A percentile compares a stretch with the other conserved stretches of the same genome.
phyloP scores from a whole-genome alignment of 1,284 basidiomycete species.

The Moesziomyces sp. region DNA sequence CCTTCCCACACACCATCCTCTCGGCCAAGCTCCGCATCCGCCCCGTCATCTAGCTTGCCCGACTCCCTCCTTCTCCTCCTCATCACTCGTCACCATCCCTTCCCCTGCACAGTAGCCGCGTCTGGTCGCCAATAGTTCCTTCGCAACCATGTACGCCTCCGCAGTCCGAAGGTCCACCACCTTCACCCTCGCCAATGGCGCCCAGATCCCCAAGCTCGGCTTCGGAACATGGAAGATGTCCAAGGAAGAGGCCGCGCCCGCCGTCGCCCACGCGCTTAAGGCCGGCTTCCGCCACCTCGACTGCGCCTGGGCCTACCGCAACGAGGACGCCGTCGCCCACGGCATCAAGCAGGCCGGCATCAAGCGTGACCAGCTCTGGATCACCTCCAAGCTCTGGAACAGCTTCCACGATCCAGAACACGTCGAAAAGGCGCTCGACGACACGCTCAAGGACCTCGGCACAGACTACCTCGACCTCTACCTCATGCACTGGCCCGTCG shows the following conservation, averaged over 20 bases:
- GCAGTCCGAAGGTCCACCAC: conserved; percentile 53
- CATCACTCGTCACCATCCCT: not conserved
- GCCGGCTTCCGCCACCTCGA: conserved; percentile 59
- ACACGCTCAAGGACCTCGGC: conserved; percentile 78
- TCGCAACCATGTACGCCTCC: conserved; percentile 51
- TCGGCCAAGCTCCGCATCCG: conserved; percentile 21
- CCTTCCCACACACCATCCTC: conserved; percentile 15
- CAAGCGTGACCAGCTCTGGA: conserved; percentile 81
- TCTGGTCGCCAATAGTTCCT: not conserved
- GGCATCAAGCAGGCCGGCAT: conserved; percentile 80
- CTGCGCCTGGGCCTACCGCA: conserved; percentile 69
- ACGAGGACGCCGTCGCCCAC: conserved; percentile 86
- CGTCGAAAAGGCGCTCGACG: conserved; percentile 73
- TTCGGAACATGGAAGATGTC: conserved; percentile 60
- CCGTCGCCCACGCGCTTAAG: conserved; percentile 68
- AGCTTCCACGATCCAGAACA: conserved; percentile 73
- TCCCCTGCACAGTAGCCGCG: not conserved
- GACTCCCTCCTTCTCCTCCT: too few species aligned
- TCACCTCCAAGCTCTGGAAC: conserved; percentile 86
- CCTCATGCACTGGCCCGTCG: conserved; percentile 79
- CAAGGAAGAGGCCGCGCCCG: conserved; percentile 70
- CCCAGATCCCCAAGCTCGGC: conserved; percentile 60
- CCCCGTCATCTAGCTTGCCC: conserved; percentile 11
- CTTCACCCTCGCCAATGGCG: conserved; percentile 56
- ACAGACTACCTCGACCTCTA: conserved; percentile 83